Evolutionary conservation across 2,329 filamentous ascomycete genomes (phyloP).

Genomic region (Aspergillus uvarum): DNA sequence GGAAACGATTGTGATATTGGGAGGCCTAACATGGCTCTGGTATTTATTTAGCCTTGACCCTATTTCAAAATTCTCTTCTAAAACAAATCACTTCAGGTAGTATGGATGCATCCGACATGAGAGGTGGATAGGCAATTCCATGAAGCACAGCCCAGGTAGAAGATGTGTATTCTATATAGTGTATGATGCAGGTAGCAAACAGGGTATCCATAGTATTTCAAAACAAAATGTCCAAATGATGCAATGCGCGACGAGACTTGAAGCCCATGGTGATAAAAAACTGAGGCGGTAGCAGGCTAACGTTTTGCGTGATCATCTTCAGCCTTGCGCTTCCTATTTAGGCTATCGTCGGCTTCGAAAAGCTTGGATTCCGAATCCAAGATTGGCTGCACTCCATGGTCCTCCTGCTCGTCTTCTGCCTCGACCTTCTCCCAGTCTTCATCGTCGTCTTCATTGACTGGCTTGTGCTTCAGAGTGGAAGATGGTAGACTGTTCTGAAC

Average conservation of each 20-base stretch:
- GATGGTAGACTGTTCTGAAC: background rate
- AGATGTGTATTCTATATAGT: background rate
- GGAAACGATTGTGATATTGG: too few species aligned
- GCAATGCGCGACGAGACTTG: slow-evolving; percentile 17
- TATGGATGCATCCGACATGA: too few species aligned
- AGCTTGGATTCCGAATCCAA: slow-evolving; percentile 38
- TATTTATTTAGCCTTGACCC: too few species aligned
- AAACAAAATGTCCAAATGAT: slow-evolving; percentile 6
- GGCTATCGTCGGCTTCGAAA: slow-evolving; percentile 25
- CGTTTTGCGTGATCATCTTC: slow-evolving; percentile 27
- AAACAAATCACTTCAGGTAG: too few species aligned
- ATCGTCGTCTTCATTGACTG: slow-evolving; percentile 27
- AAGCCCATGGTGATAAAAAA: background rate
- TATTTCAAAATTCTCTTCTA: too few species aligned
- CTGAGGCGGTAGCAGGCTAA: slow-evolving; percentile 10
- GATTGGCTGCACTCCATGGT: slow-evolving; percentile 33
- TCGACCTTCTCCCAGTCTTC: slow-evolving; percentile 48
- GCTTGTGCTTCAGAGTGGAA: background rate
- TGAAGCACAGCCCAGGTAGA: background rate
- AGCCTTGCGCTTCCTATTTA: slow-evolving; percentile 32
- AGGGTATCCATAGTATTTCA: background rate
- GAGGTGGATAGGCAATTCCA: background rate
- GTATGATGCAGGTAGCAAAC: background rate
- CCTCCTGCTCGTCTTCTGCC: slow-evolving; percentile 34
- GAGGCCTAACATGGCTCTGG: too few species aligned